A percentile compares a stretch with the other conserved stretches of the same genome.
Evolutionary conservation across 2,329 filamentous ascomycete genomes (phyloP).

Genomic region (Cercospora sp.): DNA sequence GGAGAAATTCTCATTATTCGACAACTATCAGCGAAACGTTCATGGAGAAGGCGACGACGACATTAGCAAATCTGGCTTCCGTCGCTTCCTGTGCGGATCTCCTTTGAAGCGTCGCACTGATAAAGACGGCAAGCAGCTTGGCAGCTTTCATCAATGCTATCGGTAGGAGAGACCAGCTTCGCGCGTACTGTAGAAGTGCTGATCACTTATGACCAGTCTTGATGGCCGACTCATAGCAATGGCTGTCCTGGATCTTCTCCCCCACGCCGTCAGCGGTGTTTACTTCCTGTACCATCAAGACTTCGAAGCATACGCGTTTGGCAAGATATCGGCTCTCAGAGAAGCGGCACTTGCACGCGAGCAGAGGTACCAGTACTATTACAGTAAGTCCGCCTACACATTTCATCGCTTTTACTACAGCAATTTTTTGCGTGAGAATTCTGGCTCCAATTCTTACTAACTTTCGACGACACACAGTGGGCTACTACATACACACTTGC

Average conservation of each 20-base stretch:
- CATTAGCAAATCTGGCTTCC: slow-evolving; percentile 64
- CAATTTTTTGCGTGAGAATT: too few species aligned
- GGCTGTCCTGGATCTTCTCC: slow-evolving; percentile 74
- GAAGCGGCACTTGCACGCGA: slow-evolving; percentile 72
- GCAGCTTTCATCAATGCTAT: slow-evolving; percentile 74
- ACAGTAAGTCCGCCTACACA: slow-evolving; percentile 40
- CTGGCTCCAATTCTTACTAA: neutral
- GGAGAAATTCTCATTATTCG: slow-evolving; percentile 72
- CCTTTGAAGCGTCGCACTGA: slow-evolving; percentile 56
- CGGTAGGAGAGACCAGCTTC: neutral
- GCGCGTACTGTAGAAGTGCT: slow-evolving; percentile 46
- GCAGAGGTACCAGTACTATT: slow-evolving; percentile 72
- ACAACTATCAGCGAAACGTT: slow-evolving; percentile 72
- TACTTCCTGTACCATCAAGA: slow-evolving; percentile 82
- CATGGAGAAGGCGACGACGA: slow-evolving; percentile 65
- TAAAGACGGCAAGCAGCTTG: slow-evolving; percentile 58
- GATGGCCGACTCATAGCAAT: slow-evolving; percentile 75
- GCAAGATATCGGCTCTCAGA: slow-evolving; percentile 72
- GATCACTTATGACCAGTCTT: slow-evolving; percentile 49
- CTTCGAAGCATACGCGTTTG: slow-evolving; percentile 67
- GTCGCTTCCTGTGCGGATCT: slow-evolving; percentile 71
- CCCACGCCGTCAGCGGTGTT: slow-evolving; percentile 74
- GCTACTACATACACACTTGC: slow-evolving; percentile 72
- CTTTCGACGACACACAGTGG: slow-evolving; percentile 48
- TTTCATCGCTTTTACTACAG: neutral